Base-by-base conservation (phyloP, 75 land plant species). In the Adiantum capillusveneris region DNA sequence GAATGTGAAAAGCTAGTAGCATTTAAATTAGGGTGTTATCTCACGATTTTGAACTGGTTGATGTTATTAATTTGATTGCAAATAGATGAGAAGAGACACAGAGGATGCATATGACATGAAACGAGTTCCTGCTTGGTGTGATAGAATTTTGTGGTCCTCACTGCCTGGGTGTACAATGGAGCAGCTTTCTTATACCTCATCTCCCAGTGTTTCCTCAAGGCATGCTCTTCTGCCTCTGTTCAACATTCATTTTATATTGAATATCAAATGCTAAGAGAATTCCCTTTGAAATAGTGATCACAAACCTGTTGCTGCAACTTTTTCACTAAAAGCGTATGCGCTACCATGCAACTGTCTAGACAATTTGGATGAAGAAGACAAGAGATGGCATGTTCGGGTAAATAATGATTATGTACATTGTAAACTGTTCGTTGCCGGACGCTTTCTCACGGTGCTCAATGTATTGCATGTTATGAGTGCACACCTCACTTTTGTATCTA, bases 231-330 rank as follows among this genome's bases (percentile, higher is more conserved):
- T 58, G n/a, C 16, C 29, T 25, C n/a, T 13, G 11, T 46, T 44
- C 45, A 17, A 29, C 11, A 46, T 18, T 20, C 51, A 11, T 48
- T 20, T n/a, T n/a, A n/a, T n/a, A n/a, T n/a, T n/a, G n/a, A n/a
- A n/a, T n/a, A n/a, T n/a, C n/a, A n/a, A n/a, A n/a, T n/a, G n/a
- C n/a, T n/a, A n/a, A n/a, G n/a, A 5, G 13, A 18, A 48, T 48
- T 12, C 13, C 20, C 51, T 18, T 48, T 12, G 20, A 16, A 6
- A 56, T 58, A 78, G 80, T 56, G 80, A 78, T 53, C 80, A 78
- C 61, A 78, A 78, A 62, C 80, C 80, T 57, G 80, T 78, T 25
- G 78, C 67, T 16, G 80, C 80, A 53, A 78, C 80, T 43, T 74
- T 63, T 50, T 37, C 46, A 64, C 37, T 78, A 45, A 78, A 57